These are phyloP conservation scores for Penicillium cinerascens DNA, from an alignment of 495 filamentous ascomycete species.

Conservation along the genomic window DNA sequence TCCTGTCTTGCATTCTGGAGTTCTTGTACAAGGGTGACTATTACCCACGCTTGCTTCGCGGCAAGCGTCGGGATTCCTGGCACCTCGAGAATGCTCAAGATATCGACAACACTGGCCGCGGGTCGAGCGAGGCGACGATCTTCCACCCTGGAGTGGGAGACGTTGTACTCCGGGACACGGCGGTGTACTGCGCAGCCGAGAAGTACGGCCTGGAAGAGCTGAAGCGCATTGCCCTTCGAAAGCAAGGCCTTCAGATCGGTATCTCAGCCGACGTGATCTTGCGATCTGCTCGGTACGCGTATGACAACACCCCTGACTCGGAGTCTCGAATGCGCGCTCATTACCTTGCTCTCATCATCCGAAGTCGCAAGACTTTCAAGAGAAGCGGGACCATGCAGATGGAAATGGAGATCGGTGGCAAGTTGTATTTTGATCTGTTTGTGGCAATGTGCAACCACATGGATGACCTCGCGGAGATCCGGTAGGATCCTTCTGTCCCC, in stretches of 20 bases:
- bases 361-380: constrained; percentile 91
- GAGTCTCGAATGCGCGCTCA: constrained; percentile 88
- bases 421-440: constrained; percentile 96
- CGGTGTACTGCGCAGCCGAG: constrained; percentile 87
- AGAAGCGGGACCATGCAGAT: constrained; percentile 94
- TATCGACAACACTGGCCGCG: constrained; percentile 47
- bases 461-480: constrained; percentile 74
- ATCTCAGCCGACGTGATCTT: constrained; percentile 85
- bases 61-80: constrained; percentile 54
- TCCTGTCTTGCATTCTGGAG: constrained; percentile 65
- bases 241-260: constrained; percentile 84
- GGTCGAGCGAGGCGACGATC: constrained; percentile 70
- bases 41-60: constrained; percentile 51
- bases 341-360: constrained; percentile 91
- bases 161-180: constrained; percentile 79
- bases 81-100: constrained; percentile 62
- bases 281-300: constrained; percentile 85
- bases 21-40: constrained; percentile 73
- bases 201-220: constrained; percentile 82
- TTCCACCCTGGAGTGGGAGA: constrained; percentile 64
- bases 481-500: constrained; percentile 24
- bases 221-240: constrained; percentile 82
- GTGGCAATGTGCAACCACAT: constrained; percentile 97
- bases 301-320: constrained; percentile 87
- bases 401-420: constrained; percentile 90